phyloP scores from a whole-genome alignment of 1,284 basidiomycete species.

The Ustilago xerochloae region DNA sequence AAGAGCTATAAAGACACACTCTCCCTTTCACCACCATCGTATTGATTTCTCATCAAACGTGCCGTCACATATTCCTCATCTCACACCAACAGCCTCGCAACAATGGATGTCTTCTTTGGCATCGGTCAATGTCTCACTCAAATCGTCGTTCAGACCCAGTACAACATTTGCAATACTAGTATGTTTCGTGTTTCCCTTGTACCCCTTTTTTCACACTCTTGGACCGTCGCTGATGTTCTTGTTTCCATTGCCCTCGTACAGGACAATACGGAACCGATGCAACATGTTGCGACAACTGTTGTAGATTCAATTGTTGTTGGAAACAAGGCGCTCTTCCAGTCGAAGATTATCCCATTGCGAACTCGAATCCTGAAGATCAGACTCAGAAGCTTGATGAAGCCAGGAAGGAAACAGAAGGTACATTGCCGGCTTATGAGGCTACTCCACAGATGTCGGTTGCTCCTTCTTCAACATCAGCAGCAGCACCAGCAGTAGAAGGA shows the following conservation, averaged over 20 bases:
- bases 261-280: conserved; percentile 28
- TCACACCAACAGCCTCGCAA: not conserved
- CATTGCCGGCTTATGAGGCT: conserved; percentile 27
- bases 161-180: conserved; percentile 32
- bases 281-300: conserved; percentile 40
- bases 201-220: not conserved
- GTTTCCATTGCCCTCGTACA: not conserved
- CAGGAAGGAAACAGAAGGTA: not conserved
- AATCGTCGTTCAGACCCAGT: conserved; percentile 14
- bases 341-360: conserved; percentile 45
- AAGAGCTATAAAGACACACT: not conserved
- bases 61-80: not conserved
- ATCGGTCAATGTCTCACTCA: not conserved
- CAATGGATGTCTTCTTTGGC: not conserved
- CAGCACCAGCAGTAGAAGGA: not conserved
- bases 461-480: not conserved
- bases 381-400: conserved; percentile 8
- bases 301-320: conserved; percentile 47
- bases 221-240: not conserved
- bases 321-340: conserved; percentile 34
- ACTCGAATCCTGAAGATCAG: conserved; percentile 10
- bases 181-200: not conserved
- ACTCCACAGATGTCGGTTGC: conserved; percentile 33
- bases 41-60: not conserved
- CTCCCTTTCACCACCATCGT: not conserved